Conservation (phyloP, 1,284 basidiomycete genomes). For the Hemileia vastatrix region DNA sequence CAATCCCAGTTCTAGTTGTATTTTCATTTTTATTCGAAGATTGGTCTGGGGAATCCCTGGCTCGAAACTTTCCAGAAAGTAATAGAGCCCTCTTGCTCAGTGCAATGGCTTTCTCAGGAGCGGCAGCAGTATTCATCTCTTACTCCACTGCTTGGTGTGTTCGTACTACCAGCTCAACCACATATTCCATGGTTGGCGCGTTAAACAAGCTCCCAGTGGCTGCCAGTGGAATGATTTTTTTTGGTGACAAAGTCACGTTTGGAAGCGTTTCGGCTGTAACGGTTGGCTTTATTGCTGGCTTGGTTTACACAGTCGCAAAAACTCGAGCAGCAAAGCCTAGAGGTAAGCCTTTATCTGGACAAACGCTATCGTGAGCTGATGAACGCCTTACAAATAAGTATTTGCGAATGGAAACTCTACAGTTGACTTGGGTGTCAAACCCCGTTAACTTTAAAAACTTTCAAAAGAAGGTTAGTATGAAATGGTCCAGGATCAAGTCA, state of each 20-base stretch:
- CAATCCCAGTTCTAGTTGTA: conserved; percentile 75
- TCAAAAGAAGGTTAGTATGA: too few species aligned
- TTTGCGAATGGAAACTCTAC: too few species aligned
- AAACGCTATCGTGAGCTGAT: too few species aligned
- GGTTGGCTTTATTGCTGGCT: conserved; percentile 81
- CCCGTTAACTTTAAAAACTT: too few species aligned
- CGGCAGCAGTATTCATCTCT: conserved; percentile 92
- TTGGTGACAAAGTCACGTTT: conserved; percentile 75
- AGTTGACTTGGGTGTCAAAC: too few species aligned
- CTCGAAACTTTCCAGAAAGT: conserved; percentile 64
- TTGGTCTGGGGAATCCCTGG: conserved; percentile 72
- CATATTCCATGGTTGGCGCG: conserved; percentile 98
- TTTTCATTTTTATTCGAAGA: conserved; percentile 81
- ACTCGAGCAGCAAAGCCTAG: too few species aligned
- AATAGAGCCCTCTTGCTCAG: conserved; percentile 62
- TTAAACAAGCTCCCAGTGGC: conserved; percentile 98
- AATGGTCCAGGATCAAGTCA: too few species aligned
- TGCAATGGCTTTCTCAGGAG: conserved; percentile 89
- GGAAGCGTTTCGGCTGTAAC: conserved; percentile 79
- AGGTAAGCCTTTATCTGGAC: too few species aligned
- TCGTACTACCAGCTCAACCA: conserved; percentile 88
- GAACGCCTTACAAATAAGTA: too few species aligned
- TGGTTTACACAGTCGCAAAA: conserved; percentile 31
- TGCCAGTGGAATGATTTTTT: conserved; percentile 89
- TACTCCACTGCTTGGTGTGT: conserved; percentile 99